Percentiles rank a stretch among this genome's conserved stretches.
Evolutionary conservation across 177 flowering plant genomes (phyloP).

Genomic region (Vitis hybrid): DNA sequence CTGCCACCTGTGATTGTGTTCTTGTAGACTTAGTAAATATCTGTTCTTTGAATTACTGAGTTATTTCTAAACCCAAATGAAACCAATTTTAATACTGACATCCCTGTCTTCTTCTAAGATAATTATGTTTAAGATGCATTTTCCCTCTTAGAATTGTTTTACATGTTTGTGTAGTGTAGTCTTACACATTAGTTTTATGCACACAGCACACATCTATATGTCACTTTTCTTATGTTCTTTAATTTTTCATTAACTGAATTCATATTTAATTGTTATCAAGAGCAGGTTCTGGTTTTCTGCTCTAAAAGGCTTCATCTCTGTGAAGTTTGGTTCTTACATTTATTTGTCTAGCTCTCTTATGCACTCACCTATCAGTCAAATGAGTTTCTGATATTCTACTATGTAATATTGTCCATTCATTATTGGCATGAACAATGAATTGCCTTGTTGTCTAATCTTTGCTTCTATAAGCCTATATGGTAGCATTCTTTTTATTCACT

Average conservation of each 20-base stretch:
- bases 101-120: neutral
- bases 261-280: too few relatives aligned
- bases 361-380: neutral
- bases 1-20: neutral
- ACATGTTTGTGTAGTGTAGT: too few relatives aligned
- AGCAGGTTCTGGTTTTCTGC: neutral
- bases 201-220: too few relatives aligned
- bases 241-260: too few relatives aligned
- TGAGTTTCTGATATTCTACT: neutral
- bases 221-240: too few relatives aligned
- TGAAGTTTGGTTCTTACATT: neutral
- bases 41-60: neutral
- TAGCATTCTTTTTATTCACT: neutral
- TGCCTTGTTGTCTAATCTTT: neutral
- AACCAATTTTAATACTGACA: neutral
- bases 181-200: too few relatives aligned
- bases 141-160: neutral
- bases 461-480: neutral
- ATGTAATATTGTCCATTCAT: neutral
- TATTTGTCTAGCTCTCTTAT: neutral
- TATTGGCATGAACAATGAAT: neutral
- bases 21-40: conserved; percentile 1
- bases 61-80: neutral
- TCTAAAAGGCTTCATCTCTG: neutral
- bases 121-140: neutral